Conservation (phyloP, 192 early-diverging fungal species). For the Coemansia sp. region DNA sequence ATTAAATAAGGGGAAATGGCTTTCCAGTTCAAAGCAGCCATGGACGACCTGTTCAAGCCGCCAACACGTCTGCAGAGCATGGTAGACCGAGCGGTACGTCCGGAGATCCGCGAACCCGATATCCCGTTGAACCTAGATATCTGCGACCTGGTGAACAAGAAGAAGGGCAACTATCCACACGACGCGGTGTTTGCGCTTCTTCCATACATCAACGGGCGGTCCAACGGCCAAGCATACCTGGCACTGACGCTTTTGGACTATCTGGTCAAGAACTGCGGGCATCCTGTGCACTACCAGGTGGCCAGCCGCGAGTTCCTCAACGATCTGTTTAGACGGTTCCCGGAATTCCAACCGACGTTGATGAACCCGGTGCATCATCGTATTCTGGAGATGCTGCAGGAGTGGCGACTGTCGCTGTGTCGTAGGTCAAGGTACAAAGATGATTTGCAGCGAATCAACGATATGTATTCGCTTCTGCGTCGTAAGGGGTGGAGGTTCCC, state of each 20-base stretch:
- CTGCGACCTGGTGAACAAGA: constrained; percentile 90
- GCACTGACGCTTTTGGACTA: constrained; percentile 83
- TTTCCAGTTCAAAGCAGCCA: constrained; percentile 41
- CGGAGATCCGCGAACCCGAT: constrained; percentile 71
- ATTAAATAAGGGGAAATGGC: constrained; percentile 23
- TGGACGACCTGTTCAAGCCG: constrained; percentile 53
- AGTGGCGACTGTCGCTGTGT: constrained; percentile 91
- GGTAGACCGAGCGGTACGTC: constrained; percentile 78
- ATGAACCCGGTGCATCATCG: constrained; percentile 77
- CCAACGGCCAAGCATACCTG: constrained; percentile 40
- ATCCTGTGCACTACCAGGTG: constrained; percentile 95
- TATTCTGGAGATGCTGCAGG: constrained; percentile 89
- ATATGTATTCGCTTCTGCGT: constrained; percentile 87
- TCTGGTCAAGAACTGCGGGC: constrained; percentile 98
- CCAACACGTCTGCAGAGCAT: constrained; percentile 48
- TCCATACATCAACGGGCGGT: constrained; percentile 53
- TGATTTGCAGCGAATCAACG: constrained; percentile 91
- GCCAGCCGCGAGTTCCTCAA: constrained; percentile 97
- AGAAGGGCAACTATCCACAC: constrained; percentile 70
- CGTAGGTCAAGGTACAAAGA: constrained; percentile 86
- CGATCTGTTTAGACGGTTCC: constrained; percentile 90
- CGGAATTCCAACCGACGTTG: constrained; percentile 73
- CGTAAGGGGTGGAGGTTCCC: constrained; percentile 76
- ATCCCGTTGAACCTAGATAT: constrained; percentile 91
- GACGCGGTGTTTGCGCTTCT: constrained; percentile 52